Base-by-base conservation (phyloP, 225 moss, liverwort and hornwort genomes). In the Asterella californica region DNA sequence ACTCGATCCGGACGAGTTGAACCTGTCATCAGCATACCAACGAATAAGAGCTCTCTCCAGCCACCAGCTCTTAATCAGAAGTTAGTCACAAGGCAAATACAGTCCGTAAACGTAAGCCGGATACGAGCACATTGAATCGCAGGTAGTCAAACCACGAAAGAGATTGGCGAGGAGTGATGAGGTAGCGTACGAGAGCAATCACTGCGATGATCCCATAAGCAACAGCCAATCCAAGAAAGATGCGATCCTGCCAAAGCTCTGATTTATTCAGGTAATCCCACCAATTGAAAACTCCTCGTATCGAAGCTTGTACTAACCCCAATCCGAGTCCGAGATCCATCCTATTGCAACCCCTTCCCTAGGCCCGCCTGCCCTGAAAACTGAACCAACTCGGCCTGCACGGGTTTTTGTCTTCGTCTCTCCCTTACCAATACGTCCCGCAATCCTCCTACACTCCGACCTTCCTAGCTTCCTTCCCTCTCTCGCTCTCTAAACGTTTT, bases 1-100 rank as follows among this genome's bases (percentile, higher is more conserved):
- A 84, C 85, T 93, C 86, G 86, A 97, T 97, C 59, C 97, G 94
- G 36, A 91, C 88, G 42, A 97, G 86, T 92, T 97, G 97, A 80
- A 97, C 84, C 97, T 97, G 87, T 21, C 80, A 80, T 9, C 54
- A 33, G 46, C n/a, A 46, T 27, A 25, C n/a, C 36, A 25, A 22
- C n/a, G 46, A 74, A 27, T 22, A 29, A 50, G 25, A 50, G 32
- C 29, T 24, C n/a, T 38, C 69, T 10, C 52, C 0, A 0, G 34
- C 45, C n/a, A 71, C n/a, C 46, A 25, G 47, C 46, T 45, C 25
- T 7, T 47, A n/a, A 24, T 55, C 55, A 55, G 22, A 45, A 67
- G 37, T 29, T 7, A 21, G 3, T 30, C 30, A 30, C 9, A 65
- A 33, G 32, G 30, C 10, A 10, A 1, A 29, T 27, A 29, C 48